phyloP scores from a whole-genome alignment of 2,329 filamentous ascomycete genomes.

The Macrophomina tecta region DNA sequence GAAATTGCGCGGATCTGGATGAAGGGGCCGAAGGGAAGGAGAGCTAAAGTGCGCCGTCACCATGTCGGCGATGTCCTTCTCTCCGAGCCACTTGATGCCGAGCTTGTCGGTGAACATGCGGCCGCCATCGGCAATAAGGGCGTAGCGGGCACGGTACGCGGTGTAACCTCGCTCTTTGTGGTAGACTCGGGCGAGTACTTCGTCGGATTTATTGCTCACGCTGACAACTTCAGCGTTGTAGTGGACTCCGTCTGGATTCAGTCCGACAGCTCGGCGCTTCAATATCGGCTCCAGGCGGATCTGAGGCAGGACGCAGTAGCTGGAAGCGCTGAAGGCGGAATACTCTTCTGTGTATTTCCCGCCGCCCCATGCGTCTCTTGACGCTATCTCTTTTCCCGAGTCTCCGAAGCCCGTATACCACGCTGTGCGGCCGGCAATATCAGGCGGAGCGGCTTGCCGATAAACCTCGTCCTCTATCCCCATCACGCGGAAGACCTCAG shows the following conservation, averaged over 20 bases:
- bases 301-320: constrained; percentile 42
- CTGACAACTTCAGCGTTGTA: constrained; percentile 39
- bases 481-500: constrained; percentile 39
- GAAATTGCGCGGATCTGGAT: constrained; percentile 40
- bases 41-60: constrained; percentile 41
- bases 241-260: constrained; percentile 39
- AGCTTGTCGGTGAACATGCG: constrained; percentile 38
- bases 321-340: constrained; percentile 32
- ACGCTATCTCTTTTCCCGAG: constrained; percentile 37
- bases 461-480: constrained; percentile 40
- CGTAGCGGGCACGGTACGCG: constrained; percentile 35
- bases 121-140: constrained; percentile 44
- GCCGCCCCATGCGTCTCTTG: constrained; percentile 3
- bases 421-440: constrained; percentile 36
- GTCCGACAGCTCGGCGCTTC: constrained; percentile 34
- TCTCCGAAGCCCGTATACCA: constrained; percentile 39
- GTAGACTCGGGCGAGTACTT: constrained; percentile 33
- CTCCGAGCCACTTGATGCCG: constrained; percentile 39
- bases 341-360: constrained; percentile 8
- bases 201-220: neutral
- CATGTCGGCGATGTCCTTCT: constrained; percentile 43
- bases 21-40: constrained; percentile 33
- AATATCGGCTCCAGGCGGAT: constrained; percentile 47
- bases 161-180: neutral
- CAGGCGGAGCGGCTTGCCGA: constrained; percentile 33